Evolutionary conservation across 129 eudicot species (phyloP).

Genomic region (Pulicaria dysenterica): DNA sequence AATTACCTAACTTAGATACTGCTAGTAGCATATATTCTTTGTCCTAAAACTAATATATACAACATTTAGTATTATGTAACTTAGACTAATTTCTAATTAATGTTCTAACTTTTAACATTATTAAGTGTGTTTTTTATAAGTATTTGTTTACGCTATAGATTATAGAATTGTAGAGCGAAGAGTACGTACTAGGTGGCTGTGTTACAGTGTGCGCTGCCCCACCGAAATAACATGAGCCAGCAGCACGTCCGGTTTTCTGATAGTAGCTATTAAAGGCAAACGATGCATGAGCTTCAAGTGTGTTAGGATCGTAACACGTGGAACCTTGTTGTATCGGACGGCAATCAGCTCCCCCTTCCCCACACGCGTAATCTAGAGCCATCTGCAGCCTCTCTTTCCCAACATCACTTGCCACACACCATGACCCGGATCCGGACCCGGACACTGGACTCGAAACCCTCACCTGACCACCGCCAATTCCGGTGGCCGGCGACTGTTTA

Average conservation of each 20-base stretch:
- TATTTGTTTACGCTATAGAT: no score
- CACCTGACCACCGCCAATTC: constrained; percentile 42
- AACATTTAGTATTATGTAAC: no score
- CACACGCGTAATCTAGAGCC: constrained; percentile 93
- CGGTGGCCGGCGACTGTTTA: constrained; percentile 39
- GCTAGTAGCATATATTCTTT: no score
- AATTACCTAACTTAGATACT: no score
- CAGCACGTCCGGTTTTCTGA: constrained; percentile 73
- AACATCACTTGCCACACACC: constrained; percentile 90
- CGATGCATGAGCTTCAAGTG: constrained; percentile 88
- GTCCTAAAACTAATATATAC: no score
- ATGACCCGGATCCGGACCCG: constrained; percentile 45
- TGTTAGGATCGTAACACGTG: constrained; percentile 91
- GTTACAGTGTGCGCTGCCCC: constrained; percentile 75
- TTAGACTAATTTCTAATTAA: neutral
- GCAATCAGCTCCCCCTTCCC: constrained; percentile 97
- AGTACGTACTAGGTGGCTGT: constrained; percentile 81
- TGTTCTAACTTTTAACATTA: neutral
- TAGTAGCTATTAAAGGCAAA: constrained; percentile 92
- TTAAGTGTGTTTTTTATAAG: no score
- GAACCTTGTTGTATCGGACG: constrained; percentile 91
- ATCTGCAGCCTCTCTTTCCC: constrained; percentile 69
- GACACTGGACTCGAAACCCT: constrained; percentile 37
- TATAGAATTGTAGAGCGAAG: neutral
- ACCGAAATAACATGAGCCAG: constrained; percentile 76